Percentiles rank a stretch among this genome's conserved stretches.
Evolutionary conservation across 331 rosid genomes (phyloP).

Genomic region (Malus hybrid): DNA sequence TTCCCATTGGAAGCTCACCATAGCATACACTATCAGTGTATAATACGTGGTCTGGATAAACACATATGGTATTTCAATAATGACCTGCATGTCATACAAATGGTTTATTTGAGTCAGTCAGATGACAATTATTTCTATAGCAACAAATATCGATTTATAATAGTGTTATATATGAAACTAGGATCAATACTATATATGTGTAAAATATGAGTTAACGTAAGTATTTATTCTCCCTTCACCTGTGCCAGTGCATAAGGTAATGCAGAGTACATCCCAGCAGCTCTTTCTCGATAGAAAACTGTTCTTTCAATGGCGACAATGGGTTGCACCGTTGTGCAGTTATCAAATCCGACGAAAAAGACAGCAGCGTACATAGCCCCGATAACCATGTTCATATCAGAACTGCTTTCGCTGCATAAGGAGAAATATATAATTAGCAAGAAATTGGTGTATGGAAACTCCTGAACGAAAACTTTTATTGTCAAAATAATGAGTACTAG

Average conservation of each 20-base stretch:
- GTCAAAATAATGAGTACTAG: background rate
- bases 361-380: slow-evolving; percentile 79
- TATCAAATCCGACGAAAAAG: slow-evolving; percentile 68
- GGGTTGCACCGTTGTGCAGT: slow-evolving; percentile 84
- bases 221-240: slow-evolving; percentile 24
- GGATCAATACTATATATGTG: background rate
- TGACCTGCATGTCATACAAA: slow-evolving; percentile 43
- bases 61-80: slow-evolving; percentile 67
- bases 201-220: background rate
- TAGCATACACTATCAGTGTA: slow-evolving; percentile 13
- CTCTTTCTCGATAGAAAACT: slow-evolving; percentile 84
- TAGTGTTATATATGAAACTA: background rate
- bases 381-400: slow-evolving; percentile 43
- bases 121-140: no score
- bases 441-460: background rate
- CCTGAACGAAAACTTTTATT: background rate
- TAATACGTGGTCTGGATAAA: slow-evolving; percentile 52
- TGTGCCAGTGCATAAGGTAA: slow-evolving; percentile 80
- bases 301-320: slow-evolving; percentile 74
- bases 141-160: no score
- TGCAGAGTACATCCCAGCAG: slow-evolving; percentile 43
- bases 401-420: slow-evolving; percentile 32
- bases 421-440: background rate
- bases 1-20: slow-evolving; percentile 62
- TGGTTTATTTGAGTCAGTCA: background rate